phyloP scores from a whole-genome alignment of 2,329 filamentous ascomycete genomes.

The Fusarium stilboides region DNA sequence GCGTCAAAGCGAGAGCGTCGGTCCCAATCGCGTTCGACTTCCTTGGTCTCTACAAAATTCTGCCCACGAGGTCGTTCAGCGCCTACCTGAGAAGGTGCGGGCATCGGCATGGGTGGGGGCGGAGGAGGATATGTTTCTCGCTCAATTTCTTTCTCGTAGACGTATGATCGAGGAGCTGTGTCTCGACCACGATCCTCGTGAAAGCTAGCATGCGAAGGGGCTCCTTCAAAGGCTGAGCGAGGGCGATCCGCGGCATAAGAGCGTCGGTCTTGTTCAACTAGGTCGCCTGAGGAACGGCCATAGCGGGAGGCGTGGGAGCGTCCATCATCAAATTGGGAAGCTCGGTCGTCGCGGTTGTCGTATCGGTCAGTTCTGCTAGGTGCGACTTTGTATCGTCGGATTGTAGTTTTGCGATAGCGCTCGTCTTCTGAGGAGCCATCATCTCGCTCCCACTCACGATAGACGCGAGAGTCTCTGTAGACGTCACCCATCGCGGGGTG shows the following conservation, averaged over 20 bases:
- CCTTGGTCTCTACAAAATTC: constrained; percentile 54
- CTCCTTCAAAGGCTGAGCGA: constrained; percentile 65
- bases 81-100: constrained; percentile 40
- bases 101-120: constrained; percentile 44
- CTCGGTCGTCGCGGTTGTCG: constrained; percentile 48
- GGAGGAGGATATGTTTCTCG: constrained; percentile 45
- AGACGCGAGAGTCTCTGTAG: constrained; percentile 54
- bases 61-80: constrained; percentile 52
- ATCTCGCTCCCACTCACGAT: constrained; percentile 53
- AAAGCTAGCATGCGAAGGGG: constrained; percentile 58
- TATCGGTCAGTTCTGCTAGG: constrained; percentile 59
- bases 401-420: constrained; percentile 62
- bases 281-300: constrained; percentile 59
- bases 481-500: constrained; percentile 55
- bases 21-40: constrained; percentile 63
- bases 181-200: constrained; percentile 64
- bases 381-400: constrained; percentile 68
- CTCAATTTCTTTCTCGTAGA: constrained; percentile 45
- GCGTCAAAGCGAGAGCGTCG: constrained; percentile 59
- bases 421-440: constrained; percentile 62
- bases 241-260: constrained; percentile 64
- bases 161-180: constrained; percentile 41
- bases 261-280: constrained; percentile 62
- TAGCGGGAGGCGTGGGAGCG: constrained; percentile 61
- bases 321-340: constrained; percentile 63